Conservation (phyloP, 2,329 filamentous ascomycete species). For the Onygenales sp. region DNA sequence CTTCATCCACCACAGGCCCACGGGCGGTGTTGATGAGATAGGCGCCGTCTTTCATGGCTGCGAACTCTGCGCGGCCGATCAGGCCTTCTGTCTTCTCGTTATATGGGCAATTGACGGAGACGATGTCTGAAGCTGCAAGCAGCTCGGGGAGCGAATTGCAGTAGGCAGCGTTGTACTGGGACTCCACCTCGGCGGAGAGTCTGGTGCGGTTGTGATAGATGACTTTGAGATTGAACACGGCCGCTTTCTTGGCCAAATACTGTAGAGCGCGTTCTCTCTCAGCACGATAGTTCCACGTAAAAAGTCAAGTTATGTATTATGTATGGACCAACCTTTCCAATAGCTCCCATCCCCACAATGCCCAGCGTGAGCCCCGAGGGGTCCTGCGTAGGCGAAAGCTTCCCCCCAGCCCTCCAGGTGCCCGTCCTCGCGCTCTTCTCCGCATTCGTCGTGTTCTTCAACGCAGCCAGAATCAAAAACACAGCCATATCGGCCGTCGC, state of each 20-base stretch:
- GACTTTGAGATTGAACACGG: constrained; percentile 36
- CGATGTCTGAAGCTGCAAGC: constrained; percentile 30
- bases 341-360: constrained; percentile 40
- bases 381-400: constrained; percentile 29
- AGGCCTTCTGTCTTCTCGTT: constrained; percentile 31
- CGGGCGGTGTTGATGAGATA: constrained; percentile 45
- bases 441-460: constrained; percentile 37
- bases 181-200: constrained; percentile 26
- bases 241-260: constrained; percentile 30
- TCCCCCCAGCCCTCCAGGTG: constrained; percentile 23
- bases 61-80: constrained; percentile 32
- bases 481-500: constrained; percentile 44
- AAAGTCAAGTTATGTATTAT: not conserved
- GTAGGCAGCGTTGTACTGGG: constrained; percentile 26
- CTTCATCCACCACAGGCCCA: constrained; percentile 41
- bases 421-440: constrained; percentile 30
- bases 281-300: too few species aligned
- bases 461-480: constrained; percentile 37
- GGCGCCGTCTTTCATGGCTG: constrained; percentile 38
- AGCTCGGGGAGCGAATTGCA: constrained; percentile 30
- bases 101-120: constrained; percentile 42
- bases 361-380: constrained; percentile 38
- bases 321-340: constrained; percentile 29
- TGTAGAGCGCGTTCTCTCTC: constrained; percentile 1
- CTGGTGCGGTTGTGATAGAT: constrained; percentile 35